Conservation (phyloP, 345 rosid species). For the Lepidium africanum region DNA sequence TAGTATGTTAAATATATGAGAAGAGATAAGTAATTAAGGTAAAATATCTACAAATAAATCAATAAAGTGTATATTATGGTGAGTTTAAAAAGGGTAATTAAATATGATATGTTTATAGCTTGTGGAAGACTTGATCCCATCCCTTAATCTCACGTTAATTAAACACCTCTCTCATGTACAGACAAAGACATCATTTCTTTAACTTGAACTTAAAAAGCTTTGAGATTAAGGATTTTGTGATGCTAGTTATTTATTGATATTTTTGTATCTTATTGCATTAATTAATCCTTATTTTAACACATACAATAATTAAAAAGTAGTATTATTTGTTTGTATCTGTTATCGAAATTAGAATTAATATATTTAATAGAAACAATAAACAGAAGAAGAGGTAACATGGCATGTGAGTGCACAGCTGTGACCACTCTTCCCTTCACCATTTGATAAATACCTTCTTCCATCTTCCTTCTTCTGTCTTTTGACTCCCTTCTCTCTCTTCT, state of each 20-base stretch:
- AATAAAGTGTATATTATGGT: background rate
- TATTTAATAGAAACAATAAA: constrained; percentile 2
- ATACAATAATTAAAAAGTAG: constrained; percentile 21
- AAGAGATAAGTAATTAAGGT: background rate
- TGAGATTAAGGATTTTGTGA: constrained; percentile 7
- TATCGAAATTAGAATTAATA: constrained; percentile 11
- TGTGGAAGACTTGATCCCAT: constrained; percentile 26
- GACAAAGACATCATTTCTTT: constrained; percentile 28
- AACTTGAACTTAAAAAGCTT: background rate
- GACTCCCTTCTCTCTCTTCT: constrained; percentile 28
- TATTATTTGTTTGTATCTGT: constrained; percentile 31
- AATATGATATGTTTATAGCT: background rate
- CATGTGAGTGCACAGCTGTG: constrained; percentile 91
- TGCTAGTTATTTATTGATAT: background rate
- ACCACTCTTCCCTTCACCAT: constrained; percentile 43
- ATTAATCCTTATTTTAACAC: background rate
- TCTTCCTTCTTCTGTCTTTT: constrained; percentile 34
- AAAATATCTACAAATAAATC: background rate
- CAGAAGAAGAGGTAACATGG: constrained; percentile 55
- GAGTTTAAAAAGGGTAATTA: background rate
- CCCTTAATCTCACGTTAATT: constrained; percentile 31
- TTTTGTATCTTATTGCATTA: constrained; percentile 4
- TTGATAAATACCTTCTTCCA: constrained; percentile 57
- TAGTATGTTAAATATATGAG: background rate
- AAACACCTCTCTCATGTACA: constrained; percentile 26